A percentile compares a stretch with the other conserved stretches of the same genome.
Evolutionary conservation across 1,284 basidiomycete species (phyloP).

Genomic region (Ceratobasidium sp.): DNA sequence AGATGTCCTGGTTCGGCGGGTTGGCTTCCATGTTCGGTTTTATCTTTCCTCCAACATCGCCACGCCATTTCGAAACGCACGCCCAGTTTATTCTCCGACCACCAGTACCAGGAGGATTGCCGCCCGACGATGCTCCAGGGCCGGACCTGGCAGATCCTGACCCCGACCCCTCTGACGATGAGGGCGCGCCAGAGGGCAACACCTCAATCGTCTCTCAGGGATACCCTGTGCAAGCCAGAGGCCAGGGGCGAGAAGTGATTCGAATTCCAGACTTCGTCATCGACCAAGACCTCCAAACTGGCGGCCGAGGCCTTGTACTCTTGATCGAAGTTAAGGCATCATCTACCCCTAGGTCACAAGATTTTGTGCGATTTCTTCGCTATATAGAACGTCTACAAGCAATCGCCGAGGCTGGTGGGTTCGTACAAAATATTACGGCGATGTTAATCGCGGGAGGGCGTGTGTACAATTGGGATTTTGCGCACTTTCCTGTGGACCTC

Average conservation of each 20-base stretch:
- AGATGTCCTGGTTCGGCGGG: not conserved
- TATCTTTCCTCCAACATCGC: not conserved
- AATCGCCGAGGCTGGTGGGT: not conserved
- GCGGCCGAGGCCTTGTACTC: not conserved
- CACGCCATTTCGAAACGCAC: not conserved
- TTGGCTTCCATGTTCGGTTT: not conserved
- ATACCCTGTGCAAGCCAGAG: not conserved
- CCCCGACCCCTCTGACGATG: not conserved
- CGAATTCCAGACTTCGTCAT: not conserved
- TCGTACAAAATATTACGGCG: not conserved
- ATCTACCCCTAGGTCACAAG: not conserved
- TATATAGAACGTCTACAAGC: not conserved
- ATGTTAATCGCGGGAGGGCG: not conserved
- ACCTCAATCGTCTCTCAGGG: not conserved
- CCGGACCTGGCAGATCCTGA: not conserved
- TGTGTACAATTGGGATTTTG: not conserved
- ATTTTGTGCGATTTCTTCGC: not conserved
- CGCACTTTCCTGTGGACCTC: not conserved
- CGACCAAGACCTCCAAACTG: not conserved
- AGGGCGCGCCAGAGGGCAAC: not conserved
- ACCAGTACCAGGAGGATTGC: not conserved
- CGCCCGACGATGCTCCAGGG: not conserved
- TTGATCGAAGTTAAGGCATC: not conserved
- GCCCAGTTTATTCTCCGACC: not conserved
- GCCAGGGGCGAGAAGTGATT: not conserved